phyloP scores from a whole-genome alignment of 2,329 filamentous ascomycete species.

The Monilinia vaccinii-corymbosi region DNA sequence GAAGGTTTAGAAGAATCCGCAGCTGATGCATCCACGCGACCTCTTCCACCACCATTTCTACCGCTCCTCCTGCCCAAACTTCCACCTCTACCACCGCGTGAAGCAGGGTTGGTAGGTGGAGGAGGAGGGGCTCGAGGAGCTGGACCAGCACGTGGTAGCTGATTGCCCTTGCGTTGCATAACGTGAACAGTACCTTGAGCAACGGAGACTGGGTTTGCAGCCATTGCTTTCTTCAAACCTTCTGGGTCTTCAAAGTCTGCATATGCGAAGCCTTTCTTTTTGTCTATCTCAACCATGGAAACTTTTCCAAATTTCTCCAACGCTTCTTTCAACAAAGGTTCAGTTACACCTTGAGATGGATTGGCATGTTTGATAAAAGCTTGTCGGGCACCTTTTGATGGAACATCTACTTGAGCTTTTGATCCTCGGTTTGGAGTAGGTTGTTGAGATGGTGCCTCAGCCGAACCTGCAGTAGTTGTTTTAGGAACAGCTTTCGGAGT shows the following conservation, averaged over 20 bases:
- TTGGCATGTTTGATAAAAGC: constrained; percentile 79
- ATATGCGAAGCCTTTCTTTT: constrained; percentile 90
- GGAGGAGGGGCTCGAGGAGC: constrained; percentile 34
- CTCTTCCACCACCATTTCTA: constrained; percentile 19
- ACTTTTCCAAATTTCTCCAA: constrained; percentile 68
- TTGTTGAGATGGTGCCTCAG: constrained; percentile 19
- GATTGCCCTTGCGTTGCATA: constrained; percentile 70
- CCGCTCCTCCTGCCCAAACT: constrained; percentile 20
- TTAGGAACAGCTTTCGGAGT: constrained; percentile 19
- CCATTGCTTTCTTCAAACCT: constrained; percentile 67
- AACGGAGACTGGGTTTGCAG: constrained; percentile 71
- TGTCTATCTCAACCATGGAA: constrained; percentile 80
- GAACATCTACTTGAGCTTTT: constrained; percentile 17
- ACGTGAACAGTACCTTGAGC: constrained; percentile 83
- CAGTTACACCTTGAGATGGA: constrained; percentile 84
- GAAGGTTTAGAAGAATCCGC: constrained; percentile 12
- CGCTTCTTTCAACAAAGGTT: constrained; percentile 64
- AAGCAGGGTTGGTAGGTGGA: constrained; percentile 14
- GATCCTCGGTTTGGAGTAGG: constrained; percentile 25
- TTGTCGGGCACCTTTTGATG: constrained; percentile 45
- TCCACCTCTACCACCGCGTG: constrained; percentile 20
- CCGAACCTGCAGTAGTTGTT: constrained; percentile 16
- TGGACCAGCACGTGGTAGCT: constrained; percentile 71
- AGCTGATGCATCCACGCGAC: constrained; percentile 14
- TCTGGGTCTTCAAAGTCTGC: constrained; percentile 74